Evolutionary conservation across 805 yeast genomes (phyloP), one percentile per base, ranked within the genome.

Genomic region (Ascoidea asiatica): DNA sequence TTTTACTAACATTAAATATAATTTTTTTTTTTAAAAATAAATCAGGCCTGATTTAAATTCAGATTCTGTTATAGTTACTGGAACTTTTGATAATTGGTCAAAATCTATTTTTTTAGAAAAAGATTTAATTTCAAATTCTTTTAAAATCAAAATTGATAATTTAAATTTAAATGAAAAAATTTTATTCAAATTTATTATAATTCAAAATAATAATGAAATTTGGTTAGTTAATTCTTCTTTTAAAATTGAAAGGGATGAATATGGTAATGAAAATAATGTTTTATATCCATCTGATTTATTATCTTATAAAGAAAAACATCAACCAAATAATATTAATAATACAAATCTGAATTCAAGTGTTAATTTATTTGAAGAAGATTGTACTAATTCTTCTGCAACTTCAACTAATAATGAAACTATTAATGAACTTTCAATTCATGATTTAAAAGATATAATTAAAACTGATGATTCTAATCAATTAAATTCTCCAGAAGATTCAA

Each of bases 71-170:
- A 66, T 75, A 51, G 73, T 81, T 43, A 81, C 88, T 19, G 89
- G 89, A 48, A 69, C 77, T 44, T 79, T 80, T 54, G 86, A 79
- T 55, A 65, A 75, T 54, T 81, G 89, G 89, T 51, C 69, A 38
- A 65, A 75, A 52, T 58, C 72, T 2, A 62, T 66, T 45, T 68
- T 67, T 19, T 63, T 77, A 22, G 66, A 72, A 40, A 70, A 73
- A 51, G 69, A 66, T 48, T 39, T 56, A 1, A 29, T 11, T 29
- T 29, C 35, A 29, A 29, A 29, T 29, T 8, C 15, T 29, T 29
- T 29, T 3, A 29, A 29, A 3, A 15, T 15, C 8, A 29, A 29
- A 15, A 29, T 29, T 15, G 15, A 29, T 11, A 11, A 11, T 29
- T 15, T 29, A 11, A 29, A 15, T 15, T 2, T 15, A 22, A 43